phyloP scores from a whole-genome alignment of 2,329 filamentous ascomycete species.

The Diaporthe helianthi region DNA sequence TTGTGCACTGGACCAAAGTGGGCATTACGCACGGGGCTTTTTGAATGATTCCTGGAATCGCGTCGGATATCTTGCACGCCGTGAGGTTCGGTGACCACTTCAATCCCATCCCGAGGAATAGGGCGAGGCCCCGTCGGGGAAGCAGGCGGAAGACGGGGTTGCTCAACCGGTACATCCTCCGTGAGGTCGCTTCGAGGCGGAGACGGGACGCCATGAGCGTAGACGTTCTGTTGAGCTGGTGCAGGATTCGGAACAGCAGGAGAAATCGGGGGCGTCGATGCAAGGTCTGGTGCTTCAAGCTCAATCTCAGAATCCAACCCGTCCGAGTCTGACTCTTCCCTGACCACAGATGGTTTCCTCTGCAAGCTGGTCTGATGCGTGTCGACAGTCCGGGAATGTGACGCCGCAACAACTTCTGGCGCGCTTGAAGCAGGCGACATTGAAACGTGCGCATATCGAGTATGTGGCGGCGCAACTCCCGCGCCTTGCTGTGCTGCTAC shows the following conservation, averaged over 20 bases:
- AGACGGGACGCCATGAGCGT: slow-evolving; percentile 32
- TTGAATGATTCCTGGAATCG: slow-evolving; percentile 51
- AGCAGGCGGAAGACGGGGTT: slow-evolving; percentile 8
- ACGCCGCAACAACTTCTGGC: slow-evolving; percentile 19
- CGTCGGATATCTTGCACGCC: slow-evolving; percentile 35
- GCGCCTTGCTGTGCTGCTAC: background rate
- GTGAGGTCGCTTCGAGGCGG: slow-evolving; percentile 33
- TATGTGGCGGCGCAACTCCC: background rate
- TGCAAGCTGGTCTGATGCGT: slow-evolving; percentile 1
- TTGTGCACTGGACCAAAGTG: slow-evolving; percentile 69
- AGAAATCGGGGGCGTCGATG: slow-evolving; percentile 36
- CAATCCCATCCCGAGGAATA: slow-evolving; percentile 20
- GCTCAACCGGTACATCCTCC: slow-evolving; percentile 16
- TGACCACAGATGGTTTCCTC: slow-evolving; percentile 54
- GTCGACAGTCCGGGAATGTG: background rate
- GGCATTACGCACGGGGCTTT: slow-evolving; percentile 71
- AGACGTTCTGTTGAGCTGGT: slow-evolving; percentile 44
- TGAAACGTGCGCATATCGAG: background rate
- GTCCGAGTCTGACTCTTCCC: slow-evolving; percentile 46
- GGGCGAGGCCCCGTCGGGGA: slow-evolving; percentile 30
- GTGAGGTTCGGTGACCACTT: slow-evolving; percentile 28
- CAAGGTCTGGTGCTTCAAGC: slow-evolving; percentile 30
- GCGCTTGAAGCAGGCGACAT: slow-evolving; percentile 33
- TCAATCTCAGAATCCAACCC: slow-evolving; percentile 40
- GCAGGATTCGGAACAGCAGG: slow-evolving; percentile 46